These are phyloP conservation scores for Sarocladium kiliense DNA, from an alignment of 2,329 filamentous ascomycete species.

Conservation along the genomic window DNA sequence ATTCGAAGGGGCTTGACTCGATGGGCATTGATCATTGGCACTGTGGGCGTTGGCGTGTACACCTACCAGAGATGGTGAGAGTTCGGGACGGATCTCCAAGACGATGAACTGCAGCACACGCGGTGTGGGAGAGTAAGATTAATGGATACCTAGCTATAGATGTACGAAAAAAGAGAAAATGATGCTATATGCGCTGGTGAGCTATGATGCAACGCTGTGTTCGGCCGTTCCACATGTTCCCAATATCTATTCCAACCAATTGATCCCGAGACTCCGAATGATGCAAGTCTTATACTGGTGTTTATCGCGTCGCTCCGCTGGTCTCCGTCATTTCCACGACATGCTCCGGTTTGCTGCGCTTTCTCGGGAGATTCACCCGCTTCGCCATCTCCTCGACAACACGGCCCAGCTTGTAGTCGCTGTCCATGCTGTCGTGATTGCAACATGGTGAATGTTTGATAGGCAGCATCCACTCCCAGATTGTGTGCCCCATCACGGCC, in stretches of 20 bases:
- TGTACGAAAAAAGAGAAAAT: background rate
- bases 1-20: background rate
- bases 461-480: constrained; percentile 77
- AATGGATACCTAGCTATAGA: background rate
- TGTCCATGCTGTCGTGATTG: constrained; percentile 58
- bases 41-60: background rate
- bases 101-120: too few species aligned
- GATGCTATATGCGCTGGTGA: background rate
- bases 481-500: constrained; percentile 68
- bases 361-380: constrained; percentile 18
- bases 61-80: background rate
- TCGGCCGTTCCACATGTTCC: constrained; percentile 1
- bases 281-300: background rate
- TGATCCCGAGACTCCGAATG: background rate
- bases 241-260: background rate
- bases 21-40: background rate
- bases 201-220: background rate
- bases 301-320: background rate
- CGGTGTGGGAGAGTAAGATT: background rate
- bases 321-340: constrained; percentile 1
- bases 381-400: constrained; percentile 52
- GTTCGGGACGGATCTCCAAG: background rate
- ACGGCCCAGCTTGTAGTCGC: constrained; percentile 64
- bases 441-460: constrained; percentile 69
- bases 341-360: background rate